Evolutionary conservation across 2,329 filamentous ascomycete genomes (phyloP).

Genomic region (Truncatella angustata): DNA sequence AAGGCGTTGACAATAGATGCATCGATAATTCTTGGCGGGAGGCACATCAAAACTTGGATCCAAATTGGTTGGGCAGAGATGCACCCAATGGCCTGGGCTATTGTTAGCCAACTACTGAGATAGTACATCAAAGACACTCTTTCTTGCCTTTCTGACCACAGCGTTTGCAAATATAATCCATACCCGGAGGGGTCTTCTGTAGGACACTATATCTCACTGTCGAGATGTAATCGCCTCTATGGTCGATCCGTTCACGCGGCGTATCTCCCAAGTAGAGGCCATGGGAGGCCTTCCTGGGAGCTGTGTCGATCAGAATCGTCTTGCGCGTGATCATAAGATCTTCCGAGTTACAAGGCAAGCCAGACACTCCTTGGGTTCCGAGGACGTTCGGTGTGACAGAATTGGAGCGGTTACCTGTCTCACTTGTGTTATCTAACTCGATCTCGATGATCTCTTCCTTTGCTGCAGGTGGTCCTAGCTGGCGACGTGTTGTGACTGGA

Average conservation of each 20-base stretch:
- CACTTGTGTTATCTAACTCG: neutral
- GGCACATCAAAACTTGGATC: constrained; percentile 34
- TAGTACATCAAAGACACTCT: no score
- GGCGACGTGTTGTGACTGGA: constrained; percentile 1
- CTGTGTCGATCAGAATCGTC: constrained; percentile 6
- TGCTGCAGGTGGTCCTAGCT: neutral
- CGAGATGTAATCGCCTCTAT: neutral
- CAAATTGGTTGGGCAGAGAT: constrained; percentile 40
- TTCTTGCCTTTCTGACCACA: constrained; percentile 30
- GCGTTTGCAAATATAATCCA: constrained; percentile 29
- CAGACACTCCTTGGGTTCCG: no score
- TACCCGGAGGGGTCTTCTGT: neutral
- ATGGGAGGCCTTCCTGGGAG: neutral
- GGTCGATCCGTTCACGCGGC: neutral
- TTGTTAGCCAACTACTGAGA: no score
- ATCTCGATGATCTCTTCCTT: neutral
- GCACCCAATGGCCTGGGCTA: constrained; percentile 35
- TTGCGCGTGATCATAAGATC: constrained; percentile 10
- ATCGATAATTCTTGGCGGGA: constrained; percentile 30
- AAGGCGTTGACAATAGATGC: constrained; percentile 29
- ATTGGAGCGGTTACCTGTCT: neutral
- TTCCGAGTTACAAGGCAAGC: neutral
- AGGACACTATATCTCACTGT: neutral
- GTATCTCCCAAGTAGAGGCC: neutral
- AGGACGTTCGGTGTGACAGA: neutral